Evolutionary conservation across 768 basidiomycete genomes (phyloP).

Genomic region (Phlegmacium glaucopus): DNA sequence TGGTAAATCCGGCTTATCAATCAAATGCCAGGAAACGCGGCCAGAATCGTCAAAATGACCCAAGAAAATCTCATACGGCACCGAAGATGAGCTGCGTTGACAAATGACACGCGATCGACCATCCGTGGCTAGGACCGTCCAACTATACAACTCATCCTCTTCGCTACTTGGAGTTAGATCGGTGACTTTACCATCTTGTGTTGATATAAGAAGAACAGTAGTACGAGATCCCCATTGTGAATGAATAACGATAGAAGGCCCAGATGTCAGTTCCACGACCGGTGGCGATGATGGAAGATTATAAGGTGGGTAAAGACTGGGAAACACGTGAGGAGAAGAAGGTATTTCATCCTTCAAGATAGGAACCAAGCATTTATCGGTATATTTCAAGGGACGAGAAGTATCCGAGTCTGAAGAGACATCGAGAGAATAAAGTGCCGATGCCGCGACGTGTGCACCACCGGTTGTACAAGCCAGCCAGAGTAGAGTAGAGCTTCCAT

Average conservation of each 20-base stretch:
- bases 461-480: constrained; percentile 56
- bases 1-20: constrained; percentile 41
- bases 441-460: constrained; percentile 58
- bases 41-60: constrained; percentile 31
- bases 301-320: constrained; percentile 57
- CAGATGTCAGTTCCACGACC: constrained; percentile 8
- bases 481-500: constrained; percentile 29
- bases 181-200: constrained; percentile 34
- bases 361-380: constrained; percentile 33
- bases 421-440: constrained; percentile 44
- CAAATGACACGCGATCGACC: constrained; percentile 40
- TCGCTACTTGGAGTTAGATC: constrained; percentile 41
- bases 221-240: constrained; percentile 54
- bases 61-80: constrained; percentile 48
- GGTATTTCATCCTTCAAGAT: constrained; percentile 37
- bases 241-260: constrained; percentile 35
- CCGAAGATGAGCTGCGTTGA: constrained; percentile 43
- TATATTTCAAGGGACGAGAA: neutral
- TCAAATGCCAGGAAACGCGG: constrained; percentile 31
- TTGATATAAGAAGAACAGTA: constrained; percentile 45
- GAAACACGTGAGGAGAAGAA: constrained; percentile 38
- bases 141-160: constrained; percentile 37
- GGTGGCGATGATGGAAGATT: constrained; percentile 41
- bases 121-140: constrained; percentile 53
- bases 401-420: constrained; percentile 20